Conservation (phyloP, 2,329 filamentous ascomycete genomes). For the Alternaria ventricosa region DNA sequence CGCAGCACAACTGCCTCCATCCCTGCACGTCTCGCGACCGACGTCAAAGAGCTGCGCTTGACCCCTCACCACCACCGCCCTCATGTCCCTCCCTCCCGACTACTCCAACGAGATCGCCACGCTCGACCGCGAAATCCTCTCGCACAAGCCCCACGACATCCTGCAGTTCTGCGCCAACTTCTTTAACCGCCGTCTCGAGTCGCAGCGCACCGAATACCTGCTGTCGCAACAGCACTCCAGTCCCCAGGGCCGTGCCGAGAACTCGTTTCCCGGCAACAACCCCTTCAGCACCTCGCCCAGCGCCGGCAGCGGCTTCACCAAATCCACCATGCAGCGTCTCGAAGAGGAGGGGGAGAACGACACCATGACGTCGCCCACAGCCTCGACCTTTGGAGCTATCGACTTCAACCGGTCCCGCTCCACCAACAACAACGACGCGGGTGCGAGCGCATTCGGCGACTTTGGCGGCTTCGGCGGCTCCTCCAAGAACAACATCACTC, state of each 20-base stretch:
- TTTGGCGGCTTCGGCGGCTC: constrained; percentile 45
- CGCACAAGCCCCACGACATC: constrained; percentile 66
- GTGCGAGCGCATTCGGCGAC: constrained; percentile 50
- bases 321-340: constrained; percentile 65
- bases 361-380: constrained; percentile 74
- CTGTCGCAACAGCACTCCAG: constrained; percentile 57
- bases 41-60: constrained; percentile 48
- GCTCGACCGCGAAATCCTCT: constrained; percentile 67
- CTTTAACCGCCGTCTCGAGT: constrained; percentile 69
- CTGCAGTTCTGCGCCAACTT: constrained; percentile 75
- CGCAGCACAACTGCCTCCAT: constrained; percentile 40
- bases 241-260: constrained; percentile 62
- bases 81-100: constrained; percentile 51
- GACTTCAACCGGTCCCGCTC: constrained; percentile 49
- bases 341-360: constrained; percentile 85
- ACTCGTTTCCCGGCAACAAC: constrained; percentile 78
- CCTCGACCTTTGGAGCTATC: constrained; percentile 53
- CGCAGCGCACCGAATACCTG: constrained; percentile 66
- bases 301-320: constrained; percentile 51
- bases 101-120: constrained; percentile 66
- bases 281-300: constrained; percentile 67
- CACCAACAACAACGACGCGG: constrained; percentile 44
- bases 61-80: constrained; percentile 41
- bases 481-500: constrained; percentile 45
- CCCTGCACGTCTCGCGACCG: constrained; percentile 46